phyloP scores from a whole-genome alignment of 208 protist genomes.

The Acanthamoeba healyi region DNA sequence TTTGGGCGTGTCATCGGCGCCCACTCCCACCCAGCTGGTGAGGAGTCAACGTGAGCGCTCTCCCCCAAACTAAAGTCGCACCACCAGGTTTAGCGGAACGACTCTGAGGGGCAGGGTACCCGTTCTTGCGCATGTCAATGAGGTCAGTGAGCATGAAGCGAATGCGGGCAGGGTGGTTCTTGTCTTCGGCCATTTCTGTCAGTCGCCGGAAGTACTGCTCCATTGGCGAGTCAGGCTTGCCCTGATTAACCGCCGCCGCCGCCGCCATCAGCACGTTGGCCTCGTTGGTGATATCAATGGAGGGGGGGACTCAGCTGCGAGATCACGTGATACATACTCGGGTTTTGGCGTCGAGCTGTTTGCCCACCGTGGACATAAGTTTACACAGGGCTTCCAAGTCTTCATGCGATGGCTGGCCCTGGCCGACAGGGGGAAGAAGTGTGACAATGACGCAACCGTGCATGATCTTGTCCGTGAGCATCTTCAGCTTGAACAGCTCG shows the following conservation, averaged over 20 bases:
- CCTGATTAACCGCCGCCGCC: neutral
- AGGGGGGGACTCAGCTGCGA: too few species aligned
- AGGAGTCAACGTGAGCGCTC: too few species aligned
- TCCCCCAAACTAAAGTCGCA: too few species aligned
- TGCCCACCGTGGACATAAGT: constrained; percentile 77
- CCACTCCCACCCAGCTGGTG: constrained; percentile 4
- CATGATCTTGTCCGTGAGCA: constrained; percentile 86
- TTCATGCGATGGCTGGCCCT: constrained; percentile 1
- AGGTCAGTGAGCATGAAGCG: constrained; percentile 14
- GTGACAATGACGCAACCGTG: constrained; percentile 77
- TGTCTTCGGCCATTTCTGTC: neutral
- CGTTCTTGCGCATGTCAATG: neutral
- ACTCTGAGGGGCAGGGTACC: neutral
- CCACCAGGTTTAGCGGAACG: neutral
- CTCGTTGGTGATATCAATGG: neutral
- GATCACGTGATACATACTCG: neutral
- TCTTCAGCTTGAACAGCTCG: constrained; percentile 82
- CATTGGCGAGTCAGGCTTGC: constrained; percentile 8
- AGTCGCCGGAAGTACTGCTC: constrained; percentile 17
- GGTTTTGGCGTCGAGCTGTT: constrained; percentile 40
- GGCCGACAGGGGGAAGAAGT: constrained; percentile 9
- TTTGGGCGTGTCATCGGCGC: neutral
- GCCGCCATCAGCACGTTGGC: neutral
- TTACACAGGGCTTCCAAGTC: constrained; percentile 82
- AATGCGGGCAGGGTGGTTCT: neutral